phyloP scores from a whole-genome alignment of 177 flowering plant species.

The Tripterygium wilfordii region DNA sequence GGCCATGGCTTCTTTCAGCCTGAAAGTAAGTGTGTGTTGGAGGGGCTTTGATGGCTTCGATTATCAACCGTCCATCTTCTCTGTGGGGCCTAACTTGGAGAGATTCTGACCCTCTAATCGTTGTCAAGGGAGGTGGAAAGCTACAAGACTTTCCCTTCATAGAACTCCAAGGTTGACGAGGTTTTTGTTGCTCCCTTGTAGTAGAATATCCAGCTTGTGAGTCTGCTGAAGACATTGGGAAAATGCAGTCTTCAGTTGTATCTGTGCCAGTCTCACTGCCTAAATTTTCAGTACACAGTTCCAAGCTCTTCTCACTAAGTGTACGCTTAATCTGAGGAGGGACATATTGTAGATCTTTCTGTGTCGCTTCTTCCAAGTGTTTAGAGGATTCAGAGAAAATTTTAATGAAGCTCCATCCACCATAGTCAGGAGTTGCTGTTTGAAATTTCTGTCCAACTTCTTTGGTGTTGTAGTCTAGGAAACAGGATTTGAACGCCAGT shows the following conservation, averaged over 20 bases:
- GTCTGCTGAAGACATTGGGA: conserved; percentile 21
- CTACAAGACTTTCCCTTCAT: conserved; percentile 17
- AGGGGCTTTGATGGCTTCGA: conserved; percentile 42
- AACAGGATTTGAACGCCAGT: conserved; percentile 7
- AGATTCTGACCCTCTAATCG: conserved; percentile 48
- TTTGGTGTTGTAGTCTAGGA: conserved; percentile 14
- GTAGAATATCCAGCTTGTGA: conserved; percentile 5
- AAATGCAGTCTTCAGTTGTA: conserved; percentile 16
- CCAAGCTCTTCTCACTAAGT: conserved; percentile 51
- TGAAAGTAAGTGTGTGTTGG: conserved; percentile 24
- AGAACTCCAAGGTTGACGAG: neutral
- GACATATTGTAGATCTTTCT: conserved; percentile 22
- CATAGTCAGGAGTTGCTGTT: conserved; percentile 12
- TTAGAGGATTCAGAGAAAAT: conserved; percentile 17
- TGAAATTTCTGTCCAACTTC: conserved; percentile 7
- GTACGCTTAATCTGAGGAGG: conserved; percentile 26
- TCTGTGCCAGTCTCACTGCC: conserved; percentile 64
- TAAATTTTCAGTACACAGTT: conserved; percentile 63
- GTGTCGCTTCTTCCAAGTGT: conserved; percentile 6
- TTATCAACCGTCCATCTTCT: conserved; percentile 55
- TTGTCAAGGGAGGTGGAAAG: conserved; percentile 75
- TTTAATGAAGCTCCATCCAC: conserved; percentile 44
- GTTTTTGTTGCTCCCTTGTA: conserved; percentile 9
- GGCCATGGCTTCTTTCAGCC: conserved; percentile 62
- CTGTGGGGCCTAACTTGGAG: conserved; percentile 41